phyloP scores from a whole-genome alignment of 352 stramenopile species.

The Pythium apleroticum region DNA sequence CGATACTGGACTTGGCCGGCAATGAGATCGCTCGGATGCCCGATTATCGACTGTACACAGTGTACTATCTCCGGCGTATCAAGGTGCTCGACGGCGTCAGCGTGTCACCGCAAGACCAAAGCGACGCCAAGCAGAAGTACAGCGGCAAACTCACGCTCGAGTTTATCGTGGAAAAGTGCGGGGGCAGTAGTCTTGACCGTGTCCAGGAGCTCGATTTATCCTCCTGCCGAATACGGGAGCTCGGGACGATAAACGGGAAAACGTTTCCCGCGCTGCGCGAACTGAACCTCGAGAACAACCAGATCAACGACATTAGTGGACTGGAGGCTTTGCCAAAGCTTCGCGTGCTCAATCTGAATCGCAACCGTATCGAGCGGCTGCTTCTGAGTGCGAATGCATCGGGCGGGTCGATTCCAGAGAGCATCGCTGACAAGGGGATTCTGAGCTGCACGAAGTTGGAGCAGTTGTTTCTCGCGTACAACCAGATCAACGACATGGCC shows the following conservation, averaged over 20 bases:
- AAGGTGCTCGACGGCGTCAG: slow-evolving; percentile 84
- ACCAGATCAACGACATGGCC: slow-evolving; percentile 79
- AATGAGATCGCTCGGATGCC: slow-evolving; percentile 63
- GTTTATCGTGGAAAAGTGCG: slow-evolving; percentile 82
- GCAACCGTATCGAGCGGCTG: slow-evolving; percentile 73
- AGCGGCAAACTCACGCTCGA: slow-evolving; percentile 84
- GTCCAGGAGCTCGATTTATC: slow-evolving; percentile 76
- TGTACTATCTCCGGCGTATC: slow-evolving; percentile 78
- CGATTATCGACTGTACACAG: slow-evolving; percentile 78
- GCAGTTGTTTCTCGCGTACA: slow-evolving; percentile 72
- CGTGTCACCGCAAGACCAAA: slow-evolving; percentile 73
- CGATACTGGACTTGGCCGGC: slow-evolving; percentile 84
- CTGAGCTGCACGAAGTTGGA: slow-evolving; percentile 64
- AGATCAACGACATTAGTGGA: slow-evolving; percentile 70
- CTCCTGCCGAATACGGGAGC: slow-evolving; percentile 70
- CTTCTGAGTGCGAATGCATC: slow-evolving; percentile 24
- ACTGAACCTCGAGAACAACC: slow-evolving; percentile 86
- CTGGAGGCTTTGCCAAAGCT: slow-evolving; percentile 66
- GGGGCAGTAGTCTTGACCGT: slow-evolving; percentile 44
- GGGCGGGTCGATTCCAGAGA: slow-evolving; percentile 25
- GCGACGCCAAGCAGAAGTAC: slow-evolving; percentile 86
- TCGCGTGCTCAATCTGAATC: slow-evolving; percentile 66
- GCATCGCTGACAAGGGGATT: slow-evolving; percentile 49
- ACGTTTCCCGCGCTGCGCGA: slow-evolving; percentile 65
- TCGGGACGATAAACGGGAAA: slow-evolving; percentile 52